Evolutionary conservation across 495 filamentous ascomycete species (phyloP), one percentile per base, ranked within the genome.

Genomic region (Cercophora samala): DNA sequence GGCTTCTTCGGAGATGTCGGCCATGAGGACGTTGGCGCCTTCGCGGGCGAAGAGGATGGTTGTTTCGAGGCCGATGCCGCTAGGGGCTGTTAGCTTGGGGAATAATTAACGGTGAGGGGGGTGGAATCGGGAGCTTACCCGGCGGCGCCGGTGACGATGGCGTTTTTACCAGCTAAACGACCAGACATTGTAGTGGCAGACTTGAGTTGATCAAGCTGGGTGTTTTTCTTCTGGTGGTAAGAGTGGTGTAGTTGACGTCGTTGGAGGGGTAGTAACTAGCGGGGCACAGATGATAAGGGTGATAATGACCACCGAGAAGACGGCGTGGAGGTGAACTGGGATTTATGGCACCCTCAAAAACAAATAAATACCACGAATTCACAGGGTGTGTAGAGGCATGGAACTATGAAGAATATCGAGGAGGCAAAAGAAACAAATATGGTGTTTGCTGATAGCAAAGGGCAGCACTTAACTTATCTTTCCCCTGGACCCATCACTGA

Each of bases 31-130:
- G 46, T 84, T 89, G 75, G 92, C 95, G 66, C 93, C 95, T 81
- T 99, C 93, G 67, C 90, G 89, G 58, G 88, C 89, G 71, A 99
- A 95, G 63, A 98, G 91, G 72, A 98, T 93, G 58, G 86, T 86
- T 11, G 95, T 98, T 79, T 99, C 93, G 53, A 99, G 91, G 66
- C 95, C 95, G 69, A 99, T 99, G 66, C 95, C 95, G 66, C 93
- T 97, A 67, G 63, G 11, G 42, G 61, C 46, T 13, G 60, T 63
- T 54, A 25, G 22, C 54, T 62, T 71, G 56, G 60, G 2, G 18
- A 62, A n/a, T n/a, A n/a, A n/a, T n/a, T 68, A 65, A 11, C 11
- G n/a, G 22, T 19, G 19, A 22, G 29, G 58, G n/a, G 64, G 24
- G 46, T 4, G 4, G 29, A 51, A 3, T 5, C 9, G 32, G 0